These are phyloP conservation scores for Saitozyma podzolica DNA, from an alignment of 768 basidiomycete species.

Conservation along the genomic window DNA sequence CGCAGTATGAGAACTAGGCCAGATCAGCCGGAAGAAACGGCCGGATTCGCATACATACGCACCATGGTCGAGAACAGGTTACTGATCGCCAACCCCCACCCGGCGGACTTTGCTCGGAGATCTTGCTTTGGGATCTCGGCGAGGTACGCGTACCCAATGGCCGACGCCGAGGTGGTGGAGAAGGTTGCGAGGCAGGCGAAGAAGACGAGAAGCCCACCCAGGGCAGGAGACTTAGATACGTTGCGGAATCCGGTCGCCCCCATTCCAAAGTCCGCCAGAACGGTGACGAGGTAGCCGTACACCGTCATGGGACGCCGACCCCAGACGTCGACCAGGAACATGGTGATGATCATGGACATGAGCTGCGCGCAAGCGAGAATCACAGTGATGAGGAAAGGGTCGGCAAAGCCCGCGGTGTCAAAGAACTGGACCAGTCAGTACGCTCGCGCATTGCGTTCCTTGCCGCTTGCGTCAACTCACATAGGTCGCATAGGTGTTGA, in stretches of 20 bases:
- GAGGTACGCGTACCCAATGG: slow-evolving; percentile 30
- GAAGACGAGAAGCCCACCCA: slow-evolving; percentile 28
- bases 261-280: slow-evolving; percentile 14
- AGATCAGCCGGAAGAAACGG: slow-evolving; percentile 20
- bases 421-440: slow-evolving; percentile 8
- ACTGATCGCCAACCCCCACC: slow-evolving; percentile 17
- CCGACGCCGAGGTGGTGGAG: slow-evolving; percentile 20
- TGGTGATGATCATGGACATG: slow-evolving; percentile 9
- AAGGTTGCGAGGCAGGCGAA: slow-evolving; percentile 32
- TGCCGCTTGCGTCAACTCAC: slow-evolving; percentile 9
- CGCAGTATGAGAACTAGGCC: slow-evolving; percentile 17
- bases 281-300: slow-evolving; percentile 18
- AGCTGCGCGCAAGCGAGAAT: slow-evolving; percentile 16
- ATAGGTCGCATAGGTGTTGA: slow-evolving; percentile 19
- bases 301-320: slow-evolving; percentile 18
- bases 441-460: too few species aligned
- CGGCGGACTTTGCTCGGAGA: slow-evolving; percentile 22
- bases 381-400: slow-evolving; percentile 17
- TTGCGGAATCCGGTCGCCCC: slow-evolving; percentile 24
- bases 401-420: slow-evolving; percentile 13
- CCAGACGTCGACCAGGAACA: slow-evolving; percentile 7
- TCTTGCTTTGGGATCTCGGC: slow-evolving; percentile 26
- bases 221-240: slow-evolving; percentile 5
- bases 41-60: background rate
- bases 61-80: slow-evolving; percentile 22